Evolutionary conservation across 2,329 filamentous ascomycete genomes (phyloP).

Genomic region (Sclerotinia sclerotiorum): DNA sequence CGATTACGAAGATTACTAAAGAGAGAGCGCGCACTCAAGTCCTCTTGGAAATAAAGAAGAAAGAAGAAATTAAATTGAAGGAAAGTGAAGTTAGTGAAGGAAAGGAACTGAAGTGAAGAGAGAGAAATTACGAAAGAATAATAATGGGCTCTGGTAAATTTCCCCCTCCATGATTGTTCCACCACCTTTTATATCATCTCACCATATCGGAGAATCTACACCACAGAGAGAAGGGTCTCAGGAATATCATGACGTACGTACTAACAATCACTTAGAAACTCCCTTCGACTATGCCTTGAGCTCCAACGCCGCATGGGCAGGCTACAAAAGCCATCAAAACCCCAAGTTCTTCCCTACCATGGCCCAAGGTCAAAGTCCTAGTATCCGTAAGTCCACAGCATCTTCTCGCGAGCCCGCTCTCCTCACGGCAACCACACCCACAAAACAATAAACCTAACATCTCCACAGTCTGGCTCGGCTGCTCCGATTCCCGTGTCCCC

Average conservation of each 20-base stretch:
- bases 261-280: conserved; percentile 27
- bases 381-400: conserved; percentile 51
- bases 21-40: neutral
- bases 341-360: conserved; percentile 70
- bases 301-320: conserved; percentile 70
- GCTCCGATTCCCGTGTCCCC: conserved; percentile 80
- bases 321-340: conserved; percentile 62
- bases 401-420: neutral
- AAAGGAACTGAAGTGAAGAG: neutral
- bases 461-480: conserved; percentile 73
- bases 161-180: neutral
- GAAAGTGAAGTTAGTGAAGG: neutral
- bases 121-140: neutral
- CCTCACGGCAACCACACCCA: neutral
- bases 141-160: conserved; percentile 19
- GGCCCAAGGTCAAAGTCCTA: conserved; percentile 64
- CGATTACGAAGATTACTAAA: neutral
- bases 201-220: neutral
- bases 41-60: neutral
- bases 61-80: neutral
- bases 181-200: neutral
- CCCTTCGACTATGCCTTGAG: conserved; percentile 60
- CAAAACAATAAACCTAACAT: conserved; percentile 17
- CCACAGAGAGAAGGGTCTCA: neutral
- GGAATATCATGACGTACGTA: neutral